Evolutionary conservation across 257 asterid species (phyloP).

Genomic region (Lycium barbarum): DNA sequence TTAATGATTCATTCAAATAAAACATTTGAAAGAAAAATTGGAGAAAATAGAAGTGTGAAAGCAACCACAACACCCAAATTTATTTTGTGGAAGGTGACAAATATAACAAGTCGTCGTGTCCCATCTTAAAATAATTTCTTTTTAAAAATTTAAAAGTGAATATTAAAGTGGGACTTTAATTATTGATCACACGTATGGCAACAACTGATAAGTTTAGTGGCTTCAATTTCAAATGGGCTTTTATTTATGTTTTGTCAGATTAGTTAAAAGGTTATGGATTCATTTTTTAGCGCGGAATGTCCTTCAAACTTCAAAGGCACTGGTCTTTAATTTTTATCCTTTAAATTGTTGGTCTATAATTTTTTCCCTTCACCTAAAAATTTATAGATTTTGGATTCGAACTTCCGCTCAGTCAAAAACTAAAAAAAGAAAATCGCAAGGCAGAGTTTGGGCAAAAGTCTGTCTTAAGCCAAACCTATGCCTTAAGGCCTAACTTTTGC

Average conservation of each 20-base stretch:
- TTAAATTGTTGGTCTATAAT: no score
- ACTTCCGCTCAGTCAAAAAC: no score
- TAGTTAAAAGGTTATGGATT: not conserved
- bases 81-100: slow-evolving; percentile 20
- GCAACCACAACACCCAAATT: not conserved
- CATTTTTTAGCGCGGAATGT: not conserved
- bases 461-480: no score
- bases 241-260: not conserved
- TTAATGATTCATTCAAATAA: no score
- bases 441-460: no score
- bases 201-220: not conserved
- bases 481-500: no score
- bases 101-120: not conserved
- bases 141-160: not conserved
- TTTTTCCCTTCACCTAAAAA: no score
- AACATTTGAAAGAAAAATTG: not conserved
- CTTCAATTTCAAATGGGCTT: not conserved
- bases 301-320: no score
- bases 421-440: no score
- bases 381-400: no score
- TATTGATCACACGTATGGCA: not conserved
- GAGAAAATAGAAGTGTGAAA: no score
- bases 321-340: no score
- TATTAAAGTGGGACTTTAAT: slow-evolving; percentile 11
- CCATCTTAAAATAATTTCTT: slow-evolving; percentile 2